Base-by-base conservation (phyloP, 345 rosid genomes). In the Aquilaria sinensis region DNA sequence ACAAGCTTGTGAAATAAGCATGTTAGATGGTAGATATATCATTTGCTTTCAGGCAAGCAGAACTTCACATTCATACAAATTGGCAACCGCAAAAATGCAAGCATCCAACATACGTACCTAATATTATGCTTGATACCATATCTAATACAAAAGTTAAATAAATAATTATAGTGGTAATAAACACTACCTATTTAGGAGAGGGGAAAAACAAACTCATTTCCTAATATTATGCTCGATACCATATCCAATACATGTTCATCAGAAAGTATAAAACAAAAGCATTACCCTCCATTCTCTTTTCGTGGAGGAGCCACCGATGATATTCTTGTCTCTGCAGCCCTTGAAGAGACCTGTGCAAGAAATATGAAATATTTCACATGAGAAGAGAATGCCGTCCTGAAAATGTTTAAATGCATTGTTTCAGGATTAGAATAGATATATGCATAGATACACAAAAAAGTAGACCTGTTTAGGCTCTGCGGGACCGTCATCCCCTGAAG, bases 251-350 rank as follows among this genome's bases (percentile, higher is more conserved):
- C n/a, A 29, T 16, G 8, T 37, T 37, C 43, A 37, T 37, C 43
- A 55, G 6, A 51, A 65, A 64, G 60, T 31, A 50, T 57, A 13
- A 62, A 58, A 16, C 1, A 43, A 52, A 52, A 71, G 61, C 45
- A 61, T 80, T 85, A 93, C 98, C 96, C 81, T 74, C 77, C 81
- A 57, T 77, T 84, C 65, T 77, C 90, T 70, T 73, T 85, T 29
- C 61, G 74, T 9, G 74, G 74, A 31, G 77, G 63, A 13, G 46
- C 66, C 46, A 76, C 53, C 58, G 78, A 54, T 3, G 96, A 75
- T 61, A 70, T 58, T 61, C 72, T 76, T 37, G 55, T 53, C 23
- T 77, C 81, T 49, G 81, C 57, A 59, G 72, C 71, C 73, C 72
- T 79, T 13, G 75, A 41, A 48, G 86, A 66, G 51, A 66, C 75